Conservation (phyloP, 257 asterid genomes). For the Solanum virginianum region DNA sequence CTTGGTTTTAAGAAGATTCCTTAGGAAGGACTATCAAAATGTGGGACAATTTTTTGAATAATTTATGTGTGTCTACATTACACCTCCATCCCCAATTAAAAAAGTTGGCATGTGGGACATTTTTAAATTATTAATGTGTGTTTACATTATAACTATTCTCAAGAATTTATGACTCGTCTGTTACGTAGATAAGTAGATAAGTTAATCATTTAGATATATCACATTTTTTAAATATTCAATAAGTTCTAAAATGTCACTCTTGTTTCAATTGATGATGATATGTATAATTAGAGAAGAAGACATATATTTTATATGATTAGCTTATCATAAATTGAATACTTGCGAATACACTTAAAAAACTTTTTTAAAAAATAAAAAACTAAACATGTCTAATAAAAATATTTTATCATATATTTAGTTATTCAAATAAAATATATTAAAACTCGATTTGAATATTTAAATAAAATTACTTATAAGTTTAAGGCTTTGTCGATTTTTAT, state of each 20-base stretch:
- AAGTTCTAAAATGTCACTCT: neutral
- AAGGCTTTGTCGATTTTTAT: neutral
- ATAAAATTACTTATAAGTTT: neutral
- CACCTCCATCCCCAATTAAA: neutral
- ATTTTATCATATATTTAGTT: neutral
- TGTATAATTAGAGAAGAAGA: too few relatives aligned
- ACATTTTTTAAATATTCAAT: neutral
- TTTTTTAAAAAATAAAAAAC: too few relatives aligned
- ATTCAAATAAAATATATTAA: neutral
- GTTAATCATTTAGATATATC: neutral
- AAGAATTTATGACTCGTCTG: neutral
- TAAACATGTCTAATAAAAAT: too few relatives aligned
- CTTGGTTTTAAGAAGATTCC: neutral
- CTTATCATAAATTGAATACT: too few relatives aligned
- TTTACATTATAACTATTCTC: neutral
- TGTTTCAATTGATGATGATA: too few relatives aligned
- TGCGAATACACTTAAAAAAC: too few relatives aligned
- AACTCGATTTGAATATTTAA: neutral
- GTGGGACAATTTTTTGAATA: neutral
- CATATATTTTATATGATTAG: too few relatives aligned
- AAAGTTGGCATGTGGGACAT: neutral
- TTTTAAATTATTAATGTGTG: neutral
- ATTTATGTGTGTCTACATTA: neutral
- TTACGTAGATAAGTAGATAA: neutral
- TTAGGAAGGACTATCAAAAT: neutral